Conservation (phyloP, 768 basidiomycete species). For the Ramaria rubella region DNA sequence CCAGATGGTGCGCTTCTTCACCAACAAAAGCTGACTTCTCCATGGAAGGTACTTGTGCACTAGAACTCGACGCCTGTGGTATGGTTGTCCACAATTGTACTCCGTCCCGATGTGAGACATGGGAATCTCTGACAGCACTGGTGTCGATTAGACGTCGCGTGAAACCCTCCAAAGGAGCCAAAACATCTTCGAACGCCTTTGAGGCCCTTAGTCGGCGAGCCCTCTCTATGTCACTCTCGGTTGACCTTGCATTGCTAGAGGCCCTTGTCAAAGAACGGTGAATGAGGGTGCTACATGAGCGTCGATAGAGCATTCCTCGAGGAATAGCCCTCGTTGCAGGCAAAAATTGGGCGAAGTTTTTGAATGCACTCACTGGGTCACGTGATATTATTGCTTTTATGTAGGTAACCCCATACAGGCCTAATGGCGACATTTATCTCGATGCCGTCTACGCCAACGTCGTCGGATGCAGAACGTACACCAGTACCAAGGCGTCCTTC, state of each 20-base stretch:
- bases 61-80: background rate
- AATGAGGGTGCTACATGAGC: background rate
- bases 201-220: too few species aligned
- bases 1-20: background rate
- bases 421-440: background rate
- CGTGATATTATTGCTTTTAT: background rate
- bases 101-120: background rate
- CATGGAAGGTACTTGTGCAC: constrained; percentile 1
- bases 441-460: background rate
- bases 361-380: background rate
- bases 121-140: background rate
- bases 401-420: too few species aligned
- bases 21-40: constrained; percentile 11
- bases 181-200: background rate
- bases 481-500: background rate
- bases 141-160: constrained; percentile 4
- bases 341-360: background rate
- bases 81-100: constrained; percentile 1
- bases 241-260: too few species aligned
- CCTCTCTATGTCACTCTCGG: too few species aligned
- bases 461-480: background rate
- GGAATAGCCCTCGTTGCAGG: background rate
- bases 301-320: constrained; percentile 3
- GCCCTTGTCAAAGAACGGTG: background rate
- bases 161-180: constrained; percentile 3